Evolutionary conservation across 164 flowering plant genomes (phyloP).

Genomic region (Vitis rotundifolia): DNA sequence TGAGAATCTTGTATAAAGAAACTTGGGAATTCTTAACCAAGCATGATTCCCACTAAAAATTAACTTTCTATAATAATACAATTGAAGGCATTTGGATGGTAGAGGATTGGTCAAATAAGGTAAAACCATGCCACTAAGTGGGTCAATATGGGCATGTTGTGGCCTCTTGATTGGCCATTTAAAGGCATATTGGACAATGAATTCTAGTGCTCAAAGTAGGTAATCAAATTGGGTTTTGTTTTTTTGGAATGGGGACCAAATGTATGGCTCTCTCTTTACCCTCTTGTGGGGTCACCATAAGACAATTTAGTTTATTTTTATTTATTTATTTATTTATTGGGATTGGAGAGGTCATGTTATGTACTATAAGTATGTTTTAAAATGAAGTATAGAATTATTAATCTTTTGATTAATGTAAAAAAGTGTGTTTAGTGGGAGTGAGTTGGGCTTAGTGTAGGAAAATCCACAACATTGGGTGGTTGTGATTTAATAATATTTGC

Average conservation of each 20-base stretch:
- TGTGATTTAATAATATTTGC: neutral
- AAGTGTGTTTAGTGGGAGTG: conserved; percentile 11
- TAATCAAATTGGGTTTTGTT: neutral
- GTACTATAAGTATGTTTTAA: no score
- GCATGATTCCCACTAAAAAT: neutral
- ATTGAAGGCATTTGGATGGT: conserved; percentile 14
- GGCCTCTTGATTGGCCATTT: conserved; percentile 5
- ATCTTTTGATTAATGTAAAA: neutral
- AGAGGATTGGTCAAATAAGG: conserved; percentile 20
- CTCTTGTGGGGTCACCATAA: conserved; percentile 1
- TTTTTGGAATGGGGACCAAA: no score
- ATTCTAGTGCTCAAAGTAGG: conserved; percentile 10
- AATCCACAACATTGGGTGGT: neutral
- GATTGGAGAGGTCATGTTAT: no score
- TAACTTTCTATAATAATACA: neutral
- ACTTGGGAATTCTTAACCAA: conserved; percentile 1
- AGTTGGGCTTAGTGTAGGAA: conserved; percentile 5
- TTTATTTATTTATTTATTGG: no score
- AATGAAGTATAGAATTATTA: no score
- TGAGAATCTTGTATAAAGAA: neutral
- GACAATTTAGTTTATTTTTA: no score
- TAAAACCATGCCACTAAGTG: conserved; percentile 9
- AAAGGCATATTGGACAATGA: neutral
- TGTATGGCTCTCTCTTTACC: no score
- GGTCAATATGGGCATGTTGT: conserved; percentile 17